phyloP scores from a whole-genome alignment of 2,329 filamentous ascomycete genomes.

The Cercospora sp. region DNA sequence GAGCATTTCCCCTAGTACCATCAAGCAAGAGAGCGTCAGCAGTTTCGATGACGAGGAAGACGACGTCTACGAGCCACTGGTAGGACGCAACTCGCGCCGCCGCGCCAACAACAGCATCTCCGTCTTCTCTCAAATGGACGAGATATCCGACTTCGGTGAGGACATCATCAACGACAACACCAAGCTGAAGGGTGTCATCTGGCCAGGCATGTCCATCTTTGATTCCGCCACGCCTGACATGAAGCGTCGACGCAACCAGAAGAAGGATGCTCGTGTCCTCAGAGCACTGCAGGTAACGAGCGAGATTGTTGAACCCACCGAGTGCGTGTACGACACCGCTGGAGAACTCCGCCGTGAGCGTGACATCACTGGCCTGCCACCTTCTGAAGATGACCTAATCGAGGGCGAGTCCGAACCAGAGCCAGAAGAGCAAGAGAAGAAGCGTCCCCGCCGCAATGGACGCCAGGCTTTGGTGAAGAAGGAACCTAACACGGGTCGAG shows the following conservation, averaged over 20 bases:
- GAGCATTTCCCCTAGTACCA: conserved; percentile 23
- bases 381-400: conserved; percentile 42
- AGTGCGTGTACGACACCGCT: conserved; percentile 60
- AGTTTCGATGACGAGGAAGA: conserved; percentile 33
- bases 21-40: conserved; percentile 35
- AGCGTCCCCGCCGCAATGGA: conserved; percentile 27
- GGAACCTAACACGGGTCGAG: conserved; percentile 33
- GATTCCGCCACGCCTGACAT: conserved; percentile 74
- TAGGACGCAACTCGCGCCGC: conserved; percentile 7
- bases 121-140: conserved; percentile 21
- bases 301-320: conserved; percentile 61
- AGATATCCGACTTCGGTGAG: conserved; percentile 38
- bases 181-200: conserved; percentile 70
- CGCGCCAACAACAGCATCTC: conserved; percentile 21
- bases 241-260: conserved; percentile 74
- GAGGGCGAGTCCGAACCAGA: conserved; percentile 38
- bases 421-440: conserved; percentile 33
- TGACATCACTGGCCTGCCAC: conserved; percentile 48
- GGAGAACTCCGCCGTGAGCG: conserved; percentile 47
- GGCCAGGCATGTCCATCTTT: conserved; percentile 79
- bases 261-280: conserved; percentile 72
- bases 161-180: conserved; percentile 38
- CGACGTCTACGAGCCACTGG: conserved; percentile 20
- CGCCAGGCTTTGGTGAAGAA: conserved; percentile 33
- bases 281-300: conserved; percentile 66